A percentile compares a stretch with the other conserved stretches of the same genome.
phyloP scores from a whole-genome alignment of 192 early-diverging fungal genomes.

The Chytriomyces sp. region DNA sequence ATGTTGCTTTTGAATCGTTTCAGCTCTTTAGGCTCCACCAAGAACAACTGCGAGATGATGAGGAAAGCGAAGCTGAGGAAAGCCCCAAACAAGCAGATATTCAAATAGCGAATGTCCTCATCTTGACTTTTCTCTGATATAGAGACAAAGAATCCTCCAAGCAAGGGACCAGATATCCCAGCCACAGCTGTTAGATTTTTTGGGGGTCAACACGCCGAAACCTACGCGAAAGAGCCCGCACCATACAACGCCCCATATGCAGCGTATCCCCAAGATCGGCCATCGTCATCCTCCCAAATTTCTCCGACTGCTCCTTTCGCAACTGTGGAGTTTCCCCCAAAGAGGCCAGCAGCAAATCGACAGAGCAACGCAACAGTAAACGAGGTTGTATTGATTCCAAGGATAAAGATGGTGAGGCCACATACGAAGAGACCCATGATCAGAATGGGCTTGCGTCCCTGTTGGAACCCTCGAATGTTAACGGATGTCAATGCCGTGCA shows the following conservation, averaged over 20 bases:
- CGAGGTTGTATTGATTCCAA: conserved; percentile 18
- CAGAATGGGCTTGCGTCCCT: conserved; percentile 26
- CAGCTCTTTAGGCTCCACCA: conserved; percentile 16
- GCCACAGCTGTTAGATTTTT: conserved; percentile 1
- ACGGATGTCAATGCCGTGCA: background rate
- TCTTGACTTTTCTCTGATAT: background rate
- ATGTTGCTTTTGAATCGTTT: background rate
- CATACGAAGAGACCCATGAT: conserved; percentile 13
- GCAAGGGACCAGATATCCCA: conserved; percentile 28
- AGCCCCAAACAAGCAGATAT: conserved; percentile 20
- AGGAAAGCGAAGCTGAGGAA: background rate
- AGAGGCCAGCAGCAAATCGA: conserved; percentile 50
- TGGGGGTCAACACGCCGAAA: background rate
- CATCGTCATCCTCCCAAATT: conserved; percentile 28
- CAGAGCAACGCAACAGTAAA: conserved; percentile 32
- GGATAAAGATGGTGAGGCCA: conserved; percentile 12
- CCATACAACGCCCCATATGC: conserved; percentile 50
- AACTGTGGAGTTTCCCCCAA: conserved; percentile 53
- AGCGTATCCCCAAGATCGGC: conserved; percentile 46
- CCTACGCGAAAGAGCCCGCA: background rate
- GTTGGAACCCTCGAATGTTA: background rate
- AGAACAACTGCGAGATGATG: background rate
- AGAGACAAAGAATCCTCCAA: conserved; percentile 20
- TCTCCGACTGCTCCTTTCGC: conserved; percentile 54
- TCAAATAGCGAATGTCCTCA: conserved; percentile 31